phyloP scores from a whole-genome alignment of 148 eudicot genomes.

The Hydrangea macrophylla region DNA sequence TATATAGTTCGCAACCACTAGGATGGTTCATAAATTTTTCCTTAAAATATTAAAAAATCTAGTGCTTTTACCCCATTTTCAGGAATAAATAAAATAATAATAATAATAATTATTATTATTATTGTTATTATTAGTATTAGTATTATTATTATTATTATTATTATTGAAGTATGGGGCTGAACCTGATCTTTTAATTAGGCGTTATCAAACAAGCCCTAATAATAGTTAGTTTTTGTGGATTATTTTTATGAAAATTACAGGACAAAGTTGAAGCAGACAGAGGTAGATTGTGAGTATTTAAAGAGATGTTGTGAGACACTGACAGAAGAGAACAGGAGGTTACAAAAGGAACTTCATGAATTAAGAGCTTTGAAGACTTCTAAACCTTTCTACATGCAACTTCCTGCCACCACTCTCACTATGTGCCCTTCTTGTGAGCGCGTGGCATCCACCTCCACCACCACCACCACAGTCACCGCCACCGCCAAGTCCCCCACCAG shows the following conservation, averaged over 20 bases:
- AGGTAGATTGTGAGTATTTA: conserved; percentile 90
- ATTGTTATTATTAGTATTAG: no score
- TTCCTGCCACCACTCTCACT: conserved; percentile 82
- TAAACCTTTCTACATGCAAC: conserved; percentile 70
- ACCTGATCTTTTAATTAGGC: no score
- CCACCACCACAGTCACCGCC: conserved; percentile 19
- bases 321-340: conserved; percentile 82
- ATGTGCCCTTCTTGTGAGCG: conserved; percentile 96
- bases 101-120: no score
- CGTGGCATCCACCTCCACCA: conserved; percentile 46
- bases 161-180: no score
- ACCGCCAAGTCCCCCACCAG: background rate
- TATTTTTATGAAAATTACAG: conserved; percentile 36
- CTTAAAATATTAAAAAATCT: no score
- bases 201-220: no score
- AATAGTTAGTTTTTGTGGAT: no score
- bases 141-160: no score
- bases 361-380: conserved; percentile 72
- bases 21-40: no score
- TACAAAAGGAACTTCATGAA: conserved; percentile 85
- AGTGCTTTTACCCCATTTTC: no score
- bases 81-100: no score
- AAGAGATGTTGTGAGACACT: conserved; percentile 80
- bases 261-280: conserved; percentile 95
- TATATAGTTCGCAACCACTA: no score